Evolutionary conservation across 192 early-diverging fungal species (phyloP).

Genomic region (Coemansia aciculifera): DNA sequence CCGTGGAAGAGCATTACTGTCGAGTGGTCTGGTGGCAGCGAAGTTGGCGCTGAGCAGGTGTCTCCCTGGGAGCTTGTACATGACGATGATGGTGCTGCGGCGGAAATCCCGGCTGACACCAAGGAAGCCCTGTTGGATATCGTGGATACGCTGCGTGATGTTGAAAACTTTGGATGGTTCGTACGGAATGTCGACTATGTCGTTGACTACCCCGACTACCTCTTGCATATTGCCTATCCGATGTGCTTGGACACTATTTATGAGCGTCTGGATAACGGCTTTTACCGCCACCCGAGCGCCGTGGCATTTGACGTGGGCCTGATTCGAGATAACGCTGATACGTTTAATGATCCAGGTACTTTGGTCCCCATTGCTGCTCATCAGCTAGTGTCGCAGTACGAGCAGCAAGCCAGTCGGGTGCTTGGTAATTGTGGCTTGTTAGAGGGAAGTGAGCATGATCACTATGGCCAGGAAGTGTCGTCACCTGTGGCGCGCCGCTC

Average conservation of each 20-base stretch:
- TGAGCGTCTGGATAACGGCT: slow-evolving; percentile 58
- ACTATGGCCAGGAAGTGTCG: not conserved
- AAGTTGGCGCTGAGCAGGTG: slow-evolving; percentile 23
- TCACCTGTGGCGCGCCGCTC: slow-evolving; percentile 8
- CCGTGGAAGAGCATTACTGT: slow-evolving; percentile 51
- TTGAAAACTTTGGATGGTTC: slow-evolving; percentile 59
- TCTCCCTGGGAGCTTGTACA: slow-evolving; percentile 45
- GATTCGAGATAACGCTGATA: slow-evolving; percentile 66
- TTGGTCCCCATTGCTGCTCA: slow-evolving; percentile 40
- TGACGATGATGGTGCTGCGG: slow-evolving; percentile 17
- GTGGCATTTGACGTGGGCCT: slow-evolving; percentile 68
- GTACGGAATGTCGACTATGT: slow-evolving; percentile 62
- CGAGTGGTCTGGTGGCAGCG: slow-evolving; percentile 32
- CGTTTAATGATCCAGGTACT: slow-evolving; percentile 63
- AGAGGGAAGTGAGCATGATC: not conserved
- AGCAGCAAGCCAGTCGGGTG: slow-evolving; percentile 10
- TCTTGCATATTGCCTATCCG: slow-evolving; percentile 66
- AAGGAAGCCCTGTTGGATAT: slow-evolving; percentile 48
- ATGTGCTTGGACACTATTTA: slow-evolving; percentile 66
- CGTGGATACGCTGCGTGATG: slow-evolving; percentile 40
- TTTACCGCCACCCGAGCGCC: slow-evolving; percentile 64
- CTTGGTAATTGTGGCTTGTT: not conserved
- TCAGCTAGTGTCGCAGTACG: slow-evolving; percentile 22
- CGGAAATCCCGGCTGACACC: slow-evolving; percentile 24
- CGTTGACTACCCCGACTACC: slow-evolving; percentile 63